Evolutionary conservation across 257 asterid species (phyloP).

Genomic region (Nemophila menziesii): DNA sequence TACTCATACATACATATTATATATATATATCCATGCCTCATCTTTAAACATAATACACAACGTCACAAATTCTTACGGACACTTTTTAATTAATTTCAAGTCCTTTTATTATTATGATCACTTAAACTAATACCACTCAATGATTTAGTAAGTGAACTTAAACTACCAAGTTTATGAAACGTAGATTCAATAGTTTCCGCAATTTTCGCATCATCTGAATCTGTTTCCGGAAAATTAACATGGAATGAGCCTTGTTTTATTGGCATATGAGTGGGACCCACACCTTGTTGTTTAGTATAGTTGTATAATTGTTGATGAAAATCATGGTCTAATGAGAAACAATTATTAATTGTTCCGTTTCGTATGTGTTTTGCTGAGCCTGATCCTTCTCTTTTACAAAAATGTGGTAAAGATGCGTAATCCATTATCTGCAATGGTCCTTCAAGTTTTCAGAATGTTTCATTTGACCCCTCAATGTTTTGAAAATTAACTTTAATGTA

Average conservation of each 20-base stretch:
- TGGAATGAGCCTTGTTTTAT: conserved; percentile 9
- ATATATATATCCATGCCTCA: no score
- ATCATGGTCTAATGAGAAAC: conserved; percentile 9
- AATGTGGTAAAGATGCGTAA: conserved; percentile 28
- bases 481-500: no score
- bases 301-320: conserved; percentile 9
- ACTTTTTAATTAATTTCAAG: no score
- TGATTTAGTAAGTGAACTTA: neutral
- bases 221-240: conserved; percentile 4
- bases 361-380: neutral
- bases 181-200: conserved; percentile 5
- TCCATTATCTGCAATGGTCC: conserved; percentile 85
- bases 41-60: no score
- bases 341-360: conserved; percentile 4
- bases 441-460: no score
- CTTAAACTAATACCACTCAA: neutral
- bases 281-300: conserved; percentile 7
- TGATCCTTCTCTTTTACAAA: conserved; percentile 9
- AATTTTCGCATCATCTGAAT: neutral
- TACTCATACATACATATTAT: no score
- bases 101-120: no score
- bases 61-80: no score
- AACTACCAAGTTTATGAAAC: conserved; percentile 4
- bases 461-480: no score
- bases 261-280: neutral